Evolutionary conservation across 73 alveolate species (phyloP).

Genomic region (Tetrahymena malaccensis): DNA sequence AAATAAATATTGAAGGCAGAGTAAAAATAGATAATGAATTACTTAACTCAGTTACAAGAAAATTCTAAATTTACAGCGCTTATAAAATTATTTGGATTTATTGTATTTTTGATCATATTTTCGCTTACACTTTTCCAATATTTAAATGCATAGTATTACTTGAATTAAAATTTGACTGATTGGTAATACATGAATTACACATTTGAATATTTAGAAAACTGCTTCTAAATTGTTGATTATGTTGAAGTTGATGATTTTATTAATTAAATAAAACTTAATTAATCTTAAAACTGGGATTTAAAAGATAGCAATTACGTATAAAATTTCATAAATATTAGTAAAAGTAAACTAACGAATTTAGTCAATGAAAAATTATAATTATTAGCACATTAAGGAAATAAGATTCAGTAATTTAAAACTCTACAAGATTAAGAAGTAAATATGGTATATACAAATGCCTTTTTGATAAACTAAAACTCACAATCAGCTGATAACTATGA

Average conservation of each 20-base stretch:
- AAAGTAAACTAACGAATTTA: neutral
- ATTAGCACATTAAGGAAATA: neutral
- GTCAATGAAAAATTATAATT: no score
- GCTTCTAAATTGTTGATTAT: neutral
- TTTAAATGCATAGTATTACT: neutral
- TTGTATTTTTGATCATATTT: neutral
- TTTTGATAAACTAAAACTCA: neutral
- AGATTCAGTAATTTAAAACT: no score
- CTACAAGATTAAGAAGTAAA: neutral
- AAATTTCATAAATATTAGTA: no score
- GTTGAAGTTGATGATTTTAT: neutral
- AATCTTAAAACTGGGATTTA: neutral
- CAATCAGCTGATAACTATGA: neutral
- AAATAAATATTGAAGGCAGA: no score
- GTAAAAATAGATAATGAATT: neutral
- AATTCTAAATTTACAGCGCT: neutral
- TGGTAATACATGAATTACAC: neutral
- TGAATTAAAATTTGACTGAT: neutral
- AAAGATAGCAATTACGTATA: no score
- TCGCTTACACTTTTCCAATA: neutral
- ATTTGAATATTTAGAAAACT: neutral
- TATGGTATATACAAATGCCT: no score
- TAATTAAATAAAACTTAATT: no score
- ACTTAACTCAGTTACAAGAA: neutral
- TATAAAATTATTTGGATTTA: neutral